These are phyloP conservation scores for Daldinia caldariorum DNA, from an alignment of 495 filamentous ascomycete genomes.

Conservation along the genomic window DNA sequence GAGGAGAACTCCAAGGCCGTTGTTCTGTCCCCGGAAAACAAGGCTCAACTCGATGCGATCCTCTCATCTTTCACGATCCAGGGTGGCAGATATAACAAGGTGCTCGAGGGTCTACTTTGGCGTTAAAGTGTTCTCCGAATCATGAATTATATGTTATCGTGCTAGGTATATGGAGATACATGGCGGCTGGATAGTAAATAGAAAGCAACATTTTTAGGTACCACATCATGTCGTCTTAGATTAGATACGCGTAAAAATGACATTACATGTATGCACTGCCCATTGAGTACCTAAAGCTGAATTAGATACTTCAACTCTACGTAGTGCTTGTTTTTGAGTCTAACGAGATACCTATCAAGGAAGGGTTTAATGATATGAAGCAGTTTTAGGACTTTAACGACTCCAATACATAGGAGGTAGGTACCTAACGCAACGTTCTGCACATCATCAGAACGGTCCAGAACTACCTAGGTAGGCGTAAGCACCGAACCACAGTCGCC, in stretches of 20 bases:
- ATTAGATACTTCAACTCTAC: too few species aligned
- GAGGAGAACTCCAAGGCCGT: conserved; percentile 52
- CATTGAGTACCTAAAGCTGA: too few species aligned
- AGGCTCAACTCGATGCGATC: conserved; percentile 51
- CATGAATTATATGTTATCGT: background rate
- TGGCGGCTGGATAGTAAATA: background rate
- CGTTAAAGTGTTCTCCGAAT: background rate
- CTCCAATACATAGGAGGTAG: too few species aligned
- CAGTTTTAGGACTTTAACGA: too few species aligned
- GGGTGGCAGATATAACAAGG: conserved; percentile 10
- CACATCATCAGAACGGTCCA: too few species aligned
- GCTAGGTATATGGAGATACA: background rate
- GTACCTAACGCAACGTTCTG: too few species aligned
- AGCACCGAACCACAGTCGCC: too few species aligned
- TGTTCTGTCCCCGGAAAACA: conserved; percentile 45
- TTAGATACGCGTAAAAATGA: background rate
- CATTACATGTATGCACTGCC: background rate
- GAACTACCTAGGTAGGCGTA: too few species aligned
- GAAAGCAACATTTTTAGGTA: background rate
- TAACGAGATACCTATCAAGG: too few species aligned
- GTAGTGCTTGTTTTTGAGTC: too few species aligned
- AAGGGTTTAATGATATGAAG: too few species aligned
- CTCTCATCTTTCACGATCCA: conserved; percentile 22
- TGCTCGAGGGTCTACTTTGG: conserved; percentile 4
- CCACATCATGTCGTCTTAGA: background rate